Evolutionary conservation across 192 early-diverging fungal species (phyloP).

Genomic region (Glomus cerebriforme): DNA sequence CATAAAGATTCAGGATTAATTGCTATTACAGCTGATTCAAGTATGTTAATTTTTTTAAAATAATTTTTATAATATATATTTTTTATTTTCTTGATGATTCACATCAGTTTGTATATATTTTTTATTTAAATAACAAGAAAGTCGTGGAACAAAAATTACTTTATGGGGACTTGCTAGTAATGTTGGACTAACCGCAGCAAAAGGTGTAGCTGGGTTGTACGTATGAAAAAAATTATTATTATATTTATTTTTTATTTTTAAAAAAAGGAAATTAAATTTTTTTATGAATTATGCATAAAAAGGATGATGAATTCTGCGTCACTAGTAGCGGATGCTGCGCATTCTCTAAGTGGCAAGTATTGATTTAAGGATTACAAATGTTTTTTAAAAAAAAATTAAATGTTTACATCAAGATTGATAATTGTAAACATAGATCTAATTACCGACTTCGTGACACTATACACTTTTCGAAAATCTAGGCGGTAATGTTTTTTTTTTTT

Average conservation of each 20-base stretch:
- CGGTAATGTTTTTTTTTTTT: too few species aligned
- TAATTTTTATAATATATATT: too few species aligned
- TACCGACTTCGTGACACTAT: constrained; percentile 80
- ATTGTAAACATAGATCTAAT: constrained; percentile 50
- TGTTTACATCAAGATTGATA: background rate
- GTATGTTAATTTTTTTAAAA: too few species aligned
- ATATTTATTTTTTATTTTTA: background rate
- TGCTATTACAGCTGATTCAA: too few species aligned
- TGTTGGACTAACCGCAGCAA: constrained; percentile 59
- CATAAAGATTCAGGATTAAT: too few species aligned
- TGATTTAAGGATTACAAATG: background rate
- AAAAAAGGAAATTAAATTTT: background rate
- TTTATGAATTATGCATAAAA: background rate
- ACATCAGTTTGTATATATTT: background rate
- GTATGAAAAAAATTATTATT: constrained; percentile 9
- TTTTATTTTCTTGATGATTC: too few species aligned
- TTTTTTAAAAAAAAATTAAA: too few species aligned
- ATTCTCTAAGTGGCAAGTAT: constrained; percentile 69
- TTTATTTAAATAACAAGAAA: constrained; percentile 32
- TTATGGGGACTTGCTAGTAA: constrained; percentile 68
- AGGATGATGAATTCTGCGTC: constrained; percentile 73
- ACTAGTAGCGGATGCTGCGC: constrained; percentile 77
- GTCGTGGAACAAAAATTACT: constrained; percentile 66
- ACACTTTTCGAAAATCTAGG: constrained; percentile 72
- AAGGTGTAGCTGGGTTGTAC: constrained; percentile 65